Base-by-base conservation (phyloP, 2,329 filamentous ascomycete species). In the Aspergillus proliferans region DNA sequence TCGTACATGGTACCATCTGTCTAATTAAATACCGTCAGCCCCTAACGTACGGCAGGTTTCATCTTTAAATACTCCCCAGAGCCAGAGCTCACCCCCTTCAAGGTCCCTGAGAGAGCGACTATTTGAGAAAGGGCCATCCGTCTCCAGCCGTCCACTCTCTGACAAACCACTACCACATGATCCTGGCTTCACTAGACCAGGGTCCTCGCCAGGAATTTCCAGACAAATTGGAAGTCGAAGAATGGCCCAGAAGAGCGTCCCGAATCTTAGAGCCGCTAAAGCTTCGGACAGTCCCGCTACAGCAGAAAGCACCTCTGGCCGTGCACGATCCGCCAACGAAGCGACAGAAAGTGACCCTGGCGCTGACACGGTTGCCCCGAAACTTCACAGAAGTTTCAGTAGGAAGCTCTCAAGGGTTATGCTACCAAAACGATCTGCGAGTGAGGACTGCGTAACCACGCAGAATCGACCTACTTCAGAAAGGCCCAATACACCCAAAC, bases 1-100 rank as follows among this genome's bases (percentile, higher is more conserved):
- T 82, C 76, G 86, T 88, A 78, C 18, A 40, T 19, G 10, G 18
- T 19, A 40, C 18, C 19, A 22, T 18, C 38, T 40, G 18, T 19
- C 15, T 19, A 12, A 12, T 19, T 19, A 19, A 15, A 40, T 12
- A 40, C 18, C 3, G 12, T 24, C 48, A 58, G 47, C 57, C 28
- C 26, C 26, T 18, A 14, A 48, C 28, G 8, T 38, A 22, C 7
- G 46, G 26, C 47, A 64, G 64, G 50, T 57, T 15, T 62, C 57
- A 10, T 58, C 59, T 24, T 44, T 54, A 4, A 54, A 58, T 21
- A 42, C 47, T 24, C 33, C 48, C 4, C 53, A 40, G 18, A 22
- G 38, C 18, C 38, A 45, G 18, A n/a, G 43, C 22, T 28, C 47
- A 12, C 36, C 47, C 15, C 61, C 56, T 45, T 43, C 40, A 15